phyloP scores from a whole-genome alignment of 805 yeast genomes.

The Blastobotrys mokoenaii region DNA sequence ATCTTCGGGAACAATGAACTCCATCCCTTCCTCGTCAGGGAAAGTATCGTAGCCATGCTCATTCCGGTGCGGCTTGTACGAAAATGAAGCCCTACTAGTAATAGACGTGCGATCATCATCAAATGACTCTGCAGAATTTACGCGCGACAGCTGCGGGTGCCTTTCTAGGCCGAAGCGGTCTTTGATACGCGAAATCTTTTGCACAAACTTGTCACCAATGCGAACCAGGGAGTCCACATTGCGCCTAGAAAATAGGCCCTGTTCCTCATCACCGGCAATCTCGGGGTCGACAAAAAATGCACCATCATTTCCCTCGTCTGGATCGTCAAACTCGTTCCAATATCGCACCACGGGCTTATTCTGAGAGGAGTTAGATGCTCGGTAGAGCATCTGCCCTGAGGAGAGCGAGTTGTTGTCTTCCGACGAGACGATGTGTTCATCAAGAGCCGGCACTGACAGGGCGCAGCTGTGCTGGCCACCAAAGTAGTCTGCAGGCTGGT shows the following conservation, averaged over 20 bases:
- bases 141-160: too few relatives aligned
- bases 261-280: conserved; percentile 19
- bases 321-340: conserved; percentile 65
- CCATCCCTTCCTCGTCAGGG: conserved; percentile 7
- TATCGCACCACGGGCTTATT: conserved; percentile 32
- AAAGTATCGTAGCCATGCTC: conserved; percentile 6
- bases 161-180: conserved; percentile 3
- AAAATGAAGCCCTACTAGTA: neutral
- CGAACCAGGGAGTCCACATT: conserved; percentile 26
- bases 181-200: conserved; percentile 19
- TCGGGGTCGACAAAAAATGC: conserved; percentile 27
- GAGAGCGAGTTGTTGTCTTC: conserved; percentile 1
- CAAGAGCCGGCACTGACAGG: conserved; percentile 1
- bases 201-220: conserved; percentile 22
- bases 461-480: neutral
- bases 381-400: neutral
- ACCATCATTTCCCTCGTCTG: conserved; percentile 35
- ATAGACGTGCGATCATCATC: conserved; percentile 5
- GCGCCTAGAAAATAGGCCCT: conserved; percentile 22
- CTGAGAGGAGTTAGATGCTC: conserved; percentile 6
- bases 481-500: neutral
- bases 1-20: neutral
- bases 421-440: neutral
- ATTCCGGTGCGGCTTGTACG: conserved; percentile 5
- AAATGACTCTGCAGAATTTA: neutral